Conservation (phyloP, 306 rosid genomes). For the Quercus bicolor region DNA sequence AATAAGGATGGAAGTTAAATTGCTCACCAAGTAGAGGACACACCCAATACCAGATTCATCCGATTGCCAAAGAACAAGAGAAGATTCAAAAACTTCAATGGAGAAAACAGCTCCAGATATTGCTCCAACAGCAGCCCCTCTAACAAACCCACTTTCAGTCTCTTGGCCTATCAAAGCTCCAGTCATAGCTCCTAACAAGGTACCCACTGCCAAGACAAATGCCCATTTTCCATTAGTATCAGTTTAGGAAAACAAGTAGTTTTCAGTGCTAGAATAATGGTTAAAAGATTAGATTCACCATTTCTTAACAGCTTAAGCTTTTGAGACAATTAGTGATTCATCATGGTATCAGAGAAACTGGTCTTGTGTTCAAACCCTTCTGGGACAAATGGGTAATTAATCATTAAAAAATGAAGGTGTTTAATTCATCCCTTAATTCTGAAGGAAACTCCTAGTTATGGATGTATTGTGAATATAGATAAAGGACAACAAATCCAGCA, state of each 20-base stretch:
- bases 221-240: slow-evolving; percentile 11
- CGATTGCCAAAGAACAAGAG: slow-evolving; percentile 97
- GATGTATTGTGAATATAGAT: background rate
- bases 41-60: slow-evolving; percentile 98
- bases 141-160: slow-evolving; percentile 93
- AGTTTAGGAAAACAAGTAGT: slow-evolving; percentile 1
- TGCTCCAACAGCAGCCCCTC: slow-evolving; percentile 99
- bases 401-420: background rate
- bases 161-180: slow-evolving; percentile 99
- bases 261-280: background rate
- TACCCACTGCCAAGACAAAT: slow-evolving; percentile 70
- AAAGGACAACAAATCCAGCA: slow-evolving; percentile 2
- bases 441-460: background rate
- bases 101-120: slow-evolving; percentile 99
- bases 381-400: too few relatives aligned
- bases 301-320: too few relatives aligned
- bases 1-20: slow-evolving; percentile 14
- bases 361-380: too few relatives aligned
- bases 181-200: slow-evolving; percentile 89
- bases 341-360: too few relatives aligned
- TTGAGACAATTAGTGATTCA: too few relatives aligned
- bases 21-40: slow-evolving; percentile 81
- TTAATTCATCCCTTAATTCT: background rate
- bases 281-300: too few relatives aligned
- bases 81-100: slow-evolving; percentile 95